These are phyloP conservation scores for Schoenoplectus triqueter DNA, from an alignment of 202 grass and related monocot genomes.

Conservation along the genomic window DNA sequence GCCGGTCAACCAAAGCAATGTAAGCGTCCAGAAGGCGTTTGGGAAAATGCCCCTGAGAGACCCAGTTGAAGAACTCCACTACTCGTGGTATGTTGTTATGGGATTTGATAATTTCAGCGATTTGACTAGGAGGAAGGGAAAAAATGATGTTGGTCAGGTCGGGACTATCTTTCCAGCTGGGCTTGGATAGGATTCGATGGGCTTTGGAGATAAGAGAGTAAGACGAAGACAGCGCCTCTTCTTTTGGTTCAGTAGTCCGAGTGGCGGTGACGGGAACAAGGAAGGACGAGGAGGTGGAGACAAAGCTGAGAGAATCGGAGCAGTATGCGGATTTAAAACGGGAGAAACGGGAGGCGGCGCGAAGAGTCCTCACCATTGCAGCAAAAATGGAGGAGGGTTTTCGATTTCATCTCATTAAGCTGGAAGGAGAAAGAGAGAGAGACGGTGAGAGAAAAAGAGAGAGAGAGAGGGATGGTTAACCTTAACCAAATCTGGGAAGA, in stretches of 20 bases:
- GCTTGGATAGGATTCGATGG: constrained; percentile 35
- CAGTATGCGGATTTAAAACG: constrained; percentile 26
- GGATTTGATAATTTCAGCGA: constrained; percentile 41
- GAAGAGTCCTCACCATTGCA: constrained; percentile 34
- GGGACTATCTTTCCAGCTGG: constrained; percentile 45
- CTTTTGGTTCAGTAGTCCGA: not conserved
- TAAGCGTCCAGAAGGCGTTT: constrained; percentile 42
- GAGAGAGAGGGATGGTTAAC: not conserved
- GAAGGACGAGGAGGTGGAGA: constrained; percentile 13
- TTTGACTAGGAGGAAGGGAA: constrained; percentile 35
- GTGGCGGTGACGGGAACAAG: not conserved
- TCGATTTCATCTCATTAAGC: constrained; percentile 29
- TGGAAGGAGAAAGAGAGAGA: not conserved
- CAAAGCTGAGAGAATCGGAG: not conserved
- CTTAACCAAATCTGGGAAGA: constrained; percentile 14
- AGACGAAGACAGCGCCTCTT: not conserved
- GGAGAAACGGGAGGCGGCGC: constrained; percentile 13
- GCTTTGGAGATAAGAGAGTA: constrained; percentile 18
- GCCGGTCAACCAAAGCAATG: constrained; percentile 42
- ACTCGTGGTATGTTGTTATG: constrained; percentile 20
- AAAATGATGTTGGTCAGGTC: constrained; percentile 40
- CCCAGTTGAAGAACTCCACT: constrained; percentile 45
- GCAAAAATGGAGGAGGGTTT: not conserved
- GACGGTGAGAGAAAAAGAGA: not conserved
- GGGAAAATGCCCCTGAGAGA: constrained; percentile 51